These are phyloP conservation scores for Rhodotorula kratochvilovae DNA, from an alignment of 768 basidiomycete genomes.

Conservation along the genomic window DNA sequence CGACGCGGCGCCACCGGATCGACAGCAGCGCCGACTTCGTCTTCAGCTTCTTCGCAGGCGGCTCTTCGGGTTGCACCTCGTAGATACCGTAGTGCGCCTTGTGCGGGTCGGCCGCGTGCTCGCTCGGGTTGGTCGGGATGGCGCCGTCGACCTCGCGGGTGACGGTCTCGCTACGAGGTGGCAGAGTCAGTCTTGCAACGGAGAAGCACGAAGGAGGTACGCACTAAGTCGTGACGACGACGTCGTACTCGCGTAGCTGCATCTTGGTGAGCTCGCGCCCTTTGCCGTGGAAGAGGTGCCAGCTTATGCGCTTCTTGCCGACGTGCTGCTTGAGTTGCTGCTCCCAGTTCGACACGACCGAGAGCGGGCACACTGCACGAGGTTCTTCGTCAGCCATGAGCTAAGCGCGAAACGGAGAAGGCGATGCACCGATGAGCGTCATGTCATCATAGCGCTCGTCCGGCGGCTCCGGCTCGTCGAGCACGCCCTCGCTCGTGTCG, in stretches of 20 bases:
- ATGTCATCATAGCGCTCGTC: slow-evolving; percentile 61
- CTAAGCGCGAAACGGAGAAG: background rate
- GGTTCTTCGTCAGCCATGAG: no score
- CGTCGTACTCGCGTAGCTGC: slow-evolving; percentile 62
- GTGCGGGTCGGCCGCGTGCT: no score
- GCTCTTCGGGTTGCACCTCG: slow-evolving; percentile 44
- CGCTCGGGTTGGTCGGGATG: no score
- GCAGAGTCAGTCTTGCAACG: background rate
- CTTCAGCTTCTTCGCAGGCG: slow-evolving; percentile 58
- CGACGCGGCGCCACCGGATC: slow-evolving; percentile 78
- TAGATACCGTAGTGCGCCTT: no score
- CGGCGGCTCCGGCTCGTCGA: slow-evolving; percentile 50
- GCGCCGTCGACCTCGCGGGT: slow-evolving; percentile 45
- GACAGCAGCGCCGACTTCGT: slow-evolving; percentile 58
- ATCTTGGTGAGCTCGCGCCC: slow-evolving; percentile 56
- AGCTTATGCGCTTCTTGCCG: slow-evolving; percentile 30
- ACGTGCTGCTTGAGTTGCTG: slow-evolving; percentile 41
- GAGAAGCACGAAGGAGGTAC: background rate
- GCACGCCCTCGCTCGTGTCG: slow-evolving; percentile 40
- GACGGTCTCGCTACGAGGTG: slow-evolving; percentile 29
- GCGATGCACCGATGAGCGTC: slow-evolving; percentile 68
- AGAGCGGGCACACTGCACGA: slow-evolving; percentile 67
- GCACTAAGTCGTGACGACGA: slow-evolving; percentile 69
- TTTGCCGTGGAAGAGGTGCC: slow-evolving; percentile 67
- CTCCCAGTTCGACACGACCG: slow-evolving; percentile 65